Base-by-base conservation (phyloP, 352 stramenopile species). In the Globisporangium solare region DNA sequence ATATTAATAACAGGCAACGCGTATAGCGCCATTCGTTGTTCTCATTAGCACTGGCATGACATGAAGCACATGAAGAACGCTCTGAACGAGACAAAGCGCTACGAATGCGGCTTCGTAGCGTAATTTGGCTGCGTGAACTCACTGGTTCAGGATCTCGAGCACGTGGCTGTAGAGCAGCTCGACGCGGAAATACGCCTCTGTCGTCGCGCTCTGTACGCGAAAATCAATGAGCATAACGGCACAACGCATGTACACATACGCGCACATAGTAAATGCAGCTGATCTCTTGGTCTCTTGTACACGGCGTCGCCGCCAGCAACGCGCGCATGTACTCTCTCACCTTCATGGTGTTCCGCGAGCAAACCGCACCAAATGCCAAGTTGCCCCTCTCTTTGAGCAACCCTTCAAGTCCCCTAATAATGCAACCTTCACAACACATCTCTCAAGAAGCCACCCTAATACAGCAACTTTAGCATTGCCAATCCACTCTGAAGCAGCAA, bases 81-180 rank as follows among this genome's bases (percentile, higher is more conserved):
- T 11, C n/a, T 7, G 7, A 11, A 35, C 27, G 27, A 35, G 27
- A 35, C 27, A 6, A 6, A 10, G 27, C 27, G 0, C 27, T 35
- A 35, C 6, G 7, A 10, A 35, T 7, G 27, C 7, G 27, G 27
- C 27, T 35, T 35, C 10, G 39, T 43, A 17, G 5, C 2, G 8
- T 4, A 27, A 15, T 21, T 8, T 14, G 5, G n/a, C 10, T 11
- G 39, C 66, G 40, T 50, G 3, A 35, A 35, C 27, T 35, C 3
- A 64, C 50, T 63, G 24, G 40, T 63, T 65, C 13, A 78, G 60
- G 43, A 68, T 58, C 40, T 66, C 60, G 39, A 67, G 60, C 57
- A 67, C 60, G 27, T 71, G 60, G 20, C 47, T 35, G 51, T 60
- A 74, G 32, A 78, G 64, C 66, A 78, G 37, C 41, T 74, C 66